phyloP scores from a whole-genome alignment of 768 basidiomycete species.

The Leccinellum rugosiceps region DNA sequence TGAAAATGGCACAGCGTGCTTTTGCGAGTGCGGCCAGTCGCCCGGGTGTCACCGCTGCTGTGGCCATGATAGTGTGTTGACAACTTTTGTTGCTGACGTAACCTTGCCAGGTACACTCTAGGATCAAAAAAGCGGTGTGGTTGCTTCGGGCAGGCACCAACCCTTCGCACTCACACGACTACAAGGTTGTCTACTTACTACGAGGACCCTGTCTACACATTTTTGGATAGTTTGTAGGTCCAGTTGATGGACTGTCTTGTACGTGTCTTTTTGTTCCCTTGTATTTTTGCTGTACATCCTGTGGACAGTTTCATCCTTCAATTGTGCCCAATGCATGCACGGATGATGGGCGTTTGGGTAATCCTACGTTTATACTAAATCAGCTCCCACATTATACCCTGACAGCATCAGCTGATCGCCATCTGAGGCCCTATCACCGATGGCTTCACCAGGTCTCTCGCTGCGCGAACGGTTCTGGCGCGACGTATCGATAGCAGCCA shows the following conservation, averaged over 20 bases:
- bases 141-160: too few relatives aligned
- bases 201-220: background rate
- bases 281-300: background rate
- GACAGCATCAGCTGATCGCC: background rate
- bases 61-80: too few relatives aligned
- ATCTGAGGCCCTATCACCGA: background rate
- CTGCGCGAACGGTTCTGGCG: constrained; percentile 26
- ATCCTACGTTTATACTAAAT: background rate
- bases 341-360: constrained; percentile 1
- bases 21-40: constrained; percentile 21
- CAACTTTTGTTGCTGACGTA: too few relatives aligned
- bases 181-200: too few relatives aligned
- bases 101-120: too few relatives aligned
- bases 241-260: background rate
- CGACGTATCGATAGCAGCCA: constrained; percentile 15
- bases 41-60: background rate
- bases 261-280: background rate
- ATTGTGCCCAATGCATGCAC: constrained; percentile 6
- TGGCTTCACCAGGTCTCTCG: constrained; percentile 9
- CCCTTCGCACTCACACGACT: too few relatives aligned
- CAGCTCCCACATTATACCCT: constrained; percentile 5
- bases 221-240: background rate
- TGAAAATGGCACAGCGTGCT: constrained; percentile 72
- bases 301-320: background rate
- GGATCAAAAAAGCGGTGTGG: background rate